Conservation (phyloP, 805 yeast genomes). For the Candida nitratophila region DNA sequence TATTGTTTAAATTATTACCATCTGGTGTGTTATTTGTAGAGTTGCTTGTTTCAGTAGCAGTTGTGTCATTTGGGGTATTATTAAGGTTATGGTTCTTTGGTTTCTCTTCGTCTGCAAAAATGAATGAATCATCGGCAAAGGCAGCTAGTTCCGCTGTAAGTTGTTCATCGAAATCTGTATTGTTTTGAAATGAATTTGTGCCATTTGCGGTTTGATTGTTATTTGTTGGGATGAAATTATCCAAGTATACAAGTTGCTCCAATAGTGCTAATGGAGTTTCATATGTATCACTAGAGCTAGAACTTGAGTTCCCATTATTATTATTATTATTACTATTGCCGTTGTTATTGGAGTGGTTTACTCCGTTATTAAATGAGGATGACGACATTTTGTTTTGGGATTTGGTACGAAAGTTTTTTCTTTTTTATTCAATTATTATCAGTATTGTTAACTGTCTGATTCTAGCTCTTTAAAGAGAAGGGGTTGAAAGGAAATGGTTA, state of each 20-base stretch:
- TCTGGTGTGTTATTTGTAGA: not conserved
- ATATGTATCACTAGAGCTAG: conserved; percentile 7
- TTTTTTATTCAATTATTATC: too few relatives aligned
- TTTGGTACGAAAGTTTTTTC: not conserved
- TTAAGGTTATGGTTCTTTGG: conserved; percentile 26
- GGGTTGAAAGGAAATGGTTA: too few relatives aligned
- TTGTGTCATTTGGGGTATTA: conserved; percentile 1
- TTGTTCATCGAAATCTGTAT: conserved; percentile 38
- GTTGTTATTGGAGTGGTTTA: not conserved
- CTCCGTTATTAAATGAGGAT: too few relatives aligned
- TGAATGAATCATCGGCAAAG: conserved; percentile 74
- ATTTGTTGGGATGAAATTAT: conserved; percentile 57
- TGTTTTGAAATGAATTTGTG: conserved; percentile 9
- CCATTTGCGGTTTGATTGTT: too few relatives aligned
- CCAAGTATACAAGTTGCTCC: conserved; percentile 77
- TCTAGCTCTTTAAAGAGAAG: too few relatives aligned
- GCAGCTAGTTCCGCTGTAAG: conserved; percentile 65
- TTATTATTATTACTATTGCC: not conserved
- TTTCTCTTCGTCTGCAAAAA: conserved; percentile 79
- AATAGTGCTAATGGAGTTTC: conserved; percentile 41
- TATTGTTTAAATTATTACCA: not conserved
- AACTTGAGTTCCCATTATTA: not conserved
- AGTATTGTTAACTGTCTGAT: too few relatives aligned
- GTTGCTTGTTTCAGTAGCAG: not conserved
- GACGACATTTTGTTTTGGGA: not conserved